Evolutionary conservation across 2,329 filamentous ascomycete genomes (phyloP).

Genomic region (Setomelanomma holmii): DNA sequence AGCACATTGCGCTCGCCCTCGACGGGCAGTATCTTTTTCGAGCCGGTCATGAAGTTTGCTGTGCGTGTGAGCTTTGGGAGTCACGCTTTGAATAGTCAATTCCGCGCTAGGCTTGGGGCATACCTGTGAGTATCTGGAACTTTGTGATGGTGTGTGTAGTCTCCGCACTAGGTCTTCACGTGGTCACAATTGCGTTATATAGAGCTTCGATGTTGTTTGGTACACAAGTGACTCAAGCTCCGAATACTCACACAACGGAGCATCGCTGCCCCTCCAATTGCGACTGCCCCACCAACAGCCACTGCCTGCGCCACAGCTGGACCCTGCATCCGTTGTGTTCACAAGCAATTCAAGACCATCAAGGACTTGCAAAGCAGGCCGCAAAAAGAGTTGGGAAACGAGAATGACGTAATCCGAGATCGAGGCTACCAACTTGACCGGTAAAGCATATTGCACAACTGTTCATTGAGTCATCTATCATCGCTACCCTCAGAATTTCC

Average conservation of each 20-base stretch:
- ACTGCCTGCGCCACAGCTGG: conserved; percentile 23
- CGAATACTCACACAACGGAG: conserved; percentile 19
- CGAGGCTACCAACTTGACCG: too few species aligned
- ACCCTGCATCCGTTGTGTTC: conserved; percentile 2
- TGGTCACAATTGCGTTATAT: neutral
- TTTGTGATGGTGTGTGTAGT: neutral
- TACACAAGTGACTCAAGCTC: conserved; percentile 32
- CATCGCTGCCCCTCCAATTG: conserved; percentile 32
- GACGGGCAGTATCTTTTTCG: conserved; percentile 56
- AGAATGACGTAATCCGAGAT: too few species aligned
- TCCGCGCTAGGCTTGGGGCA: too few species aligned
- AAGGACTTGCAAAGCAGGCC: too few species aligned
- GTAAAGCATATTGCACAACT: too few species aligned
- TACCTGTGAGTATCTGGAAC: conserved; percentile 1
- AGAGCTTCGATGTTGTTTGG: conserved; percentile 11
- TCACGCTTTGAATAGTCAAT: too few species aligned
- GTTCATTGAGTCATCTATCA: too few species aligned
- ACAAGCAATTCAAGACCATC: neutral
- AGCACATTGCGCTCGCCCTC: conserved; percentile 80
- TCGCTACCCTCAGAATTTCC: too few species aligned
- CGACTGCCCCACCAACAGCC: conserved; percentile 21
- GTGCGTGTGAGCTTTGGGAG: too few species aligned
- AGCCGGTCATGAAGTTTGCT: conserved; percentile 32
- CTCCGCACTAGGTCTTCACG: neutral
- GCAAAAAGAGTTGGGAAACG: too few species aligned